A percentile compares a stretch with the other conserved stretches of the same genome.
phyloP scores from a whole-genome alignment of 768 basidiomycete genomes.

The Tricholoma furcatifolium region DNA sequence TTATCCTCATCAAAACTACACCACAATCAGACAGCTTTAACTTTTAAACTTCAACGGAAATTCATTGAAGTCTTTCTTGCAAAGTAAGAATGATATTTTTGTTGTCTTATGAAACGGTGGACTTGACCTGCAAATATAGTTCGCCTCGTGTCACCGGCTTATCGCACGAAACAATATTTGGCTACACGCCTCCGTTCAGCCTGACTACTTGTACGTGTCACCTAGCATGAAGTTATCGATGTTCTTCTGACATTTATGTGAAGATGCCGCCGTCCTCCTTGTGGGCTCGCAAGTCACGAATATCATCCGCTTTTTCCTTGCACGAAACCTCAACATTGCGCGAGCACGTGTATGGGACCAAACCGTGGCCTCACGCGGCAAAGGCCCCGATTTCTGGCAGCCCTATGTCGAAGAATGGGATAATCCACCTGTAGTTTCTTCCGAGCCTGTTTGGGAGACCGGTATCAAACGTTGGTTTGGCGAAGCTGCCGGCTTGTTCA shows the following conservation, averaged over 20 bases:
- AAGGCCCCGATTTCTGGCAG: constrained; percentile 81
- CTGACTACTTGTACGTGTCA: constrained; percentile 62
- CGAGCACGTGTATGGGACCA: constrained; percentile 77
- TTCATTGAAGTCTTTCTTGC: constrained; percentile 64
- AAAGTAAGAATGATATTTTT: constrained; percentile 41
- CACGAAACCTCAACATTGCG: constrained; percentile 79
- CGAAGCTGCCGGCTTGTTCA: constrained; percentile 37
- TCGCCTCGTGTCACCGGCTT: constrained; percentile 65
- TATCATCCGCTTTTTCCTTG: constrained; percentile 81
- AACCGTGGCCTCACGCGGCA: constrained; percentile 81
- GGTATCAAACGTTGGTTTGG: constrained; percentile 33
- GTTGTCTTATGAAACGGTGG: background rate
- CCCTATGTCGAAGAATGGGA: constrained; percentile 84
- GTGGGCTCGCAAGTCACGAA: constrained; percentile 71
- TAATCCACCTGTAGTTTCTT: constrained; percentile 44
- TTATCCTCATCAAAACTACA: background rate
- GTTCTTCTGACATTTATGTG: background rate
- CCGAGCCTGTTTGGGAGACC: constrained; percentile 26
- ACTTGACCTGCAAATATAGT: constrained; percentile 28
- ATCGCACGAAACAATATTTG: constrained; percentile 62
- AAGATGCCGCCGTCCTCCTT: constrained; percentile 76
- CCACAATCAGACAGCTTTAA: constrained; percentile 51
- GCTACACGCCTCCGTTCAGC: constrained; percentile 62
- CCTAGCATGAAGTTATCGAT: background rate
- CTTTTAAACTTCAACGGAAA: constrained; percentile 69